Percentiles rank a stretch among this genome's conserved stretches.
Evolutionary conservation across 371 early-diverging fungal genomes (phyloP).

Genomic region (Parasitella parasitica): DNA sequence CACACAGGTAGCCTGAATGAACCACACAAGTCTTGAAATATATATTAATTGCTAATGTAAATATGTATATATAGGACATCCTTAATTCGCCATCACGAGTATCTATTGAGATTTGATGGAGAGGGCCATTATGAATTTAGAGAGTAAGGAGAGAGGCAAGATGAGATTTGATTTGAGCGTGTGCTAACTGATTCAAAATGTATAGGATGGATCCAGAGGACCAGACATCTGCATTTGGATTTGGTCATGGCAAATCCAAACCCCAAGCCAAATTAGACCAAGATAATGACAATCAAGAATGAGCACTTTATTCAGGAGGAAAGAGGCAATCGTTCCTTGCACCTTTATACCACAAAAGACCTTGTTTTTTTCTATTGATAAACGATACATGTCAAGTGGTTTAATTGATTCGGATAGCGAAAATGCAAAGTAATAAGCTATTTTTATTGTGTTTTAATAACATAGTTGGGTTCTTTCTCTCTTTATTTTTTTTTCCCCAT

Average conservation of each 20-base stretch:
- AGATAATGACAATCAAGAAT: not conserved
- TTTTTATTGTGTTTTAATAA: too few species aligned
- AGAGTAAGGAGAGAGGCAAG: slow-evolving; percentile 24
- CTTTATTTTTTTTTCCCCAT: not conserved
- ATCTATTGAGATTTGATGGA: slow-evolving; percentile 78
- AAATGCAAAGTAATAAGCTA: too few species aligned
- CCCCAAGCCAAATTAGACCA: slow-evolving; percentile 35
- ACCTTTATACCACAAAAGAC: too few species aligned
- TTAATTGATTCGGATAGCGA: too few species aligned
- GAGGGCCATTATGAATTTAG: slow-evolving; percentile 81
- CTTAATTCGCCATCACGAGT: slow-evolving; percentile 76
- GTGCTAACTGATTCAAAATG: too few species aligned
- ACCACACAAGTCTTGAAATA: not conserved
- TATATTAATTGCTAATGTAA: not conserved
- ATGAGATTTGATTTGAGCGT: too few species aligned
- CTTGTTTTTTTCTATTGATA: too few species aligned
- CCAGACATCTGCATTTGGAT: slow-evolving; percentile 52
- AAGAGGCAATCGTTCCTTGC: not conserved
- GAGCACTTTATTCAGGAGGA: not conserved
- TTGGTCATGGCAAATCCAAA: slow-evolving; percentile 58
- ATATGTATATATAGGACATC: slow-evolving; percentile 38
- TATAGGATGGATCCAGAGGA: slow-evolving; percentile 58
- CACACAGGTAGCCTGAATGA: slow-evolving; percentile 60
- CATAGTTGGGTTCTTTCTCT: not conserved
- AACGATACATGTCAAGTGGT: too few species aligned